phyloP scores from a whole-genome alignment of 2,329 filamentous ascomycete species.

The Ascochyta koolunga region DNA sequence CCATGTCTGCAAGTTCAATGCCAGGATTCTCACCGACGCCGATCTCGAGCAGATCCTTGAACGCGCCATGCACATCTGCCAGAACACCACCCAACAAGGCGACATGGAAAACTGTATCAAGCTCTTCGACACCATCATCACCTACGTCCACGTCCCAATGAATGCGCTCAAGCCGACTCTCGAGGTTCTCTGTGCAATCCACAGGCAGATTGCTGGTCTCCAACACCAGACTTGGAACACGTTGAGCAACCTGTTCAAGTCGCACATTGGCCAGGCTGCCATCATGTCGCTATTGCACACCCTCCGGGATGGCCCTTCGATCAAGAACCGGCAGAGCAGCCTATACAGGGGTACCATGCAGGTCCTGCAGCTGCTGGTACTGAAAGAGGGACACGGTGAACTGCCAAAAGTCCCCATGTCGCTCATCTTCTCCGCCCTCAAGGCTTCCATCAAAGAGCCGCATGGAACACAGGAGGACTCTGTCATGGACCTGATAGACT shows the following conservation, averaged over 20 bases:
- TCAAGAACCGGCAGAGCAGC: slow-evolving; percentile 31
- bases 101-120: slow-evolving; percentile 72
- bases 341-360: slow-evolving; percentile 40
- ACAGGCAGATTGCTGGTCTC: slow-evolving; percentile 67
- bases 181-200: slow-evolving; percentile 74
- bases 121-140: slow-evolving; percentile 73
- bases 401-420: slow-evolving; percentile 44
- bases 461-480: slow-evolving; percentile 48
- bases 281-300: slow-evolving; percentile 70
- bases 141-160: slow-evolving; percentile 71
- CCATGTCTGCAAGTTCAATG: slow-evolving; percentile 77
- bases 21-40: slow-evolving; percentile 68
- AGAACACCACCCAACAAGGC: slow-evolving; percentile 66
- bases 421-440: slow-evolving; percentile 43
- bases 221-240: slow-evolving; percentile 72
- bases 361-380: slow-evolving; percentile 38
- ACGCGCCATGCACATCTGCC: slow-evolving; percentile 69
- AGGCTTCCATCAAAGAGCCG: slow-evolving; percentile 37
- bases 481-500: slow-evolving; percentile 58
- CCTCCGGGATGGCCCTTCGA: slow-evolving; percentile 35
- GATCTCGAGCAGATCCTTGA: slow-evolving; percentile 68
- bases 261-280: slow-evolving; percentile 74
- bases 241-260: slow-evolving; percentile 72
- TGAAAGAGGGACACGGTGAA: slow-evolving; percentile 41
- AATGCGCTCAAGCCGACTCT: slow-evolving; percentile 69